Conservation (phyloP, 371 early-diverging fungal genomes). For the Lichtheimia ramosa region DNA sequence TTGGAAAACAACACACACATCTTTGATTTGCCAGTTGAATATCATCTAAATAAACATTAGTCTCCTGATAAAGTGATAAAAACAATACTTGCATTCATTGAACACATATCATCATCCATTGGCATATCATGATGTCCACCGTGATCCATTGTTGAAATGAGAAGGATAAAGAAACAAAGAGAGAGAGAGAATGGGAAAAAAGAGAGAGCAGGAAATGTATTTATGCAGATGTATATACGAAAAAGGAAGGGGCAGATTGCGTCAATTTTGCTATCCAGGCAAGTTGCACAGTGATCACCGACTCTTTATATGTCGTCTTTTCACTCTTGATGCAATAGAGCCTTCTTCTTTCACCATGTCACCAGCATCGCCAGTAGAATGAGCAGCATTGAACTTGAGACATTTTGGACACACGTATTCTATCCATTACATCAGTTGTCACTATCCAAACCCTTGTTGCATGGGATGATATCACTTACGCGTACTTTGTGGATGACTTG, state of each 20-base stretch:
- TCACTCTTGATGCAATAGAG: constrained; percentile 9
- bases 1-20: constrained; percentile 75
- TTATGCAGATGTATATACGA: background rate
- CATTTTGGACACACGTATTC: constrained; percentile 25
- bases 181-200: constrained; percentile 29
- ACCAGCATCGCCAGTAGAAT: background rate
- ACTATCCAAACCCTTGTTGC: background rate
- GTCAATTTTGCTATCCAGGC: background rate
- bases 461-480: constrained; percentile 44
- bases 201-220: background rate
- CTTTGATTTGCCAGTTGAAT: constrained; percentile 76
- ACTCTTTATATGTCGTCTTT: constrained; percentile 1
- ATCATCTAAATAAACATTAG: constrained; percentile 58
- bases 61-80: background rate
- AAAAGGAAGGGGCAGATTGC: background rate
- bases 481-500: constrained; percentile 67
- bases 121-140: constrained; percentile 16
- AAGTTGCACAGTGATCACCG: background rate
- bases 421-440: constrained; percentile 1
- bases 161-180: background rate
- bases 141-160: background rate
- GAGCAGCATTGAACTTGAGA: constrained; percentile 20
- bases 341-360: background rate
- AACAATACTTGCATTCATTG: constrained; percentile 28
- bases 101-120: constrained; percentile 16